phyloP scores from a whole-genome alignment of 176 grass and related monocot genomes.

The Melocanna baccifera region DNA sequence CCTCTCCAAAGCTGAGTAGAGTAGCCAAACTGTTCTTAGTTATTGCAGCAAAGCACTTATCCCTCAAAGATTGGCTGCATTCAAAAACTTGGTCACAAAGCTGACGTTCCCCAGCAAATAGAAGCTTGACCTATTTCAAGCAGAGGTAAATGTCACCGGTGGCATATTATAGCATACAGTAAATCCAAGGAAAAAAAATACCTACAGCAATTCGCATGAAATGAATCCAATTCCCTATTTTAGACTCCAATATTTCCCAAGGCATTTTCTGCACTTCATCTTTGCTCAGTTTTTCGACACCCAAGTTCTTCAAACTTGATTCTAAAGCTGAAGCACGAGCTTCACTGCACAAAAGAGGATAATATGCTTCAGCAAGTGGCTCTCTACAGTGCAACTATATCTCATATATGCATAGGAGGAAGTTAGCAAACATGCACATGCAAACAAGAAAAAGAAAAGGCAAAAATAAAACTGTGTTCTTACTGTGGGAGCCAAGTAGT shows the following conservation, averaged over 20 bases:
- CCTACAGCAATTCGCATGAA: constrained; percentile 97
- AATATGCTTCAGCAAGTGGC: constrained; percentile 26
- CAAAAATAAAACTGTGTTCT: not conserved
- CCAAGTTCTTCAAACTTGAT: constrained; percentile 81
- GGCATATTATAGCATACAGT: constrained; percentile 16
- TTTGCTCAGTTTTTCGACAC: constrained; percentile 96
- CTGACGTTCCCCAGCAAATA: constrained; percentile 83
- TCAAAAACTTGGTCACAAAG: constrained; percentile 95
- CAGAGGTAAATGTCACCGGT: constrained; percentile 28
- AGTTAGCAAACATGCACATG: not conserved
- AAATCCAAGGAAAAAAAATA: not conserved
- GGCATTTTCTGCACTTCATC: constrained; percentile 97
- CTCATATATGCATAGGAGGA: not conserved
- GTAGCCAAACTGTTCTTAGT: constrained; percentile 77
- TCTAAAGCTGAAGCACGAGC: constrained; percentile 82
- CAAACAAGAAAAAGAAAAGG: not conserved
- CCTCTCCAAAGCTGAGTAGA: constrained; percentile 95
- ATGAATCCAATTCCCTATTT: constrained; percentile 97
- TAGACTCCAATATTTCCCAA: constrained; percentile 87
- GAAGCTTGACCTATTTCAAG: constrained; percentile 82
- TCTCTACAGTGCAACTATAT: not conserved
- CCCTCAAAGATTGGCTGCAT: constrained; percentile 71
- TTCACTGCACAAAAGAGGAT: constrained; percentile 48
- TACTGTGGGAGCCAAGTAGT: not conserved
- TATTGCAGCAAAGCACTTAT: constrained; percentile 85